These are phyloP conservation scores for Suhomyces xylopsoci DNA, from an alignment of 805 yeast species.

Conservation along the genomic window DNA sequence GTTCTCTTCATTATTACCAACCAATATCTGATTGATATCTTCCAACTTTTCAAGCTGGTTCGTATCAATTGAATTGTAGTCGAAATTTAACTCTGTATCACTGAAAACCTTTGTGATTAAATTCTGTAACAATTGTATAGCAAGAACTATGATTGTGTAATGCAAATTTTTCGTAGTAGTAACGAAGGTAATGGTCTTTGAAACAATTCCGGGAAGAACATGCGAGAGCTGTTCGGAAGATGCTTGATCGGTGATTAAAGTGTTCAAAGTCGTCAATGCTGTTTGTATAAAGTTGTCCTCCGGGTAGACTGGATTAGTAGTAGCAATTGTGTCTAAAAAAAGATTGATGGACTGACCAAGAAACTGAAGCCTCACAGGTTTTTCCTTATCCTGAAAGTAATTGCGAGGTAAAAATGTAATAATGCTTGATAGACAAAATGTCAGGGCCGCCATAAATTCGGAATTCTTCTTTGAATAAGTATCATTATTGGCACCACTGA, in stretches of 20 bases:
- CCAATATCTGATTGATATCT: conserved; percentile 13
- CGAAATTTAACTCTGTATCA: conserved; percentile 18
- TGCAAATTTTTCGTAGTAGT: conserved; percentile 20
- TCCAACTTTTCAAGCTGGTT: conserved; percentile 7
- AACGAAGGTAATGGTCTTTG: conserved; percentile 29
- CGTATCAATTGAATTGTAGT: not conserved
- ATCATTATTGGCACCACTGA: conserved; percentile 15
- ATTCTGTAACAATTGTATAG: conserved; percentile 19
- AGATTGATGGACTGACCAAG: conserved; percentile 29
- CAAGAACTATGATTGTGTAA: conserved; percentile 16
- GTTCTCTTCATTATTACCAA: not conserved
- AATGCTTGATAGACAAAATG: conserved; percentile 12
- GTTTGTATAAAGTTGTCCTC: conserved; percentile 15
- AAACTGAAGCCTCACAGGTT: conserved; percentile 19
- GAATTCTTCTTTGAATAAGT: not conserved
- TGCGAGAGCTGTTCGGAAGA: conserved; percentile 32
- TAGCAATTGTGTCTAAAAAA: conserved; percentile 17
- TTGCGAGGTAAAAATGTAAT: not conserved
- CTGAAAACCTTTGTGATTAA: conserved; percentile 29
- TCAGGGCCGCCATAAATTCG: conserved; percentile 16
- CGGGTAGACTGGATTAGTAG: conserved; percentile 8
- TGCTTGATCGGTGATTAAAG: conserved; percentile 15
- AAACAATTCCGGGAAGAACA: conserved; percentile 40
- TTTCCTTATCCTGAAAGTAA: conserved; percentile 3
- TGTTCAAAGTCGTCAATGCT: conserved; percentile 12